Percentiles rank a stretch among this genome's conserved stretches.
Conservation (phyloP, 164 flowering plant genomes). For the Chimonanthus praecox region DNA sequence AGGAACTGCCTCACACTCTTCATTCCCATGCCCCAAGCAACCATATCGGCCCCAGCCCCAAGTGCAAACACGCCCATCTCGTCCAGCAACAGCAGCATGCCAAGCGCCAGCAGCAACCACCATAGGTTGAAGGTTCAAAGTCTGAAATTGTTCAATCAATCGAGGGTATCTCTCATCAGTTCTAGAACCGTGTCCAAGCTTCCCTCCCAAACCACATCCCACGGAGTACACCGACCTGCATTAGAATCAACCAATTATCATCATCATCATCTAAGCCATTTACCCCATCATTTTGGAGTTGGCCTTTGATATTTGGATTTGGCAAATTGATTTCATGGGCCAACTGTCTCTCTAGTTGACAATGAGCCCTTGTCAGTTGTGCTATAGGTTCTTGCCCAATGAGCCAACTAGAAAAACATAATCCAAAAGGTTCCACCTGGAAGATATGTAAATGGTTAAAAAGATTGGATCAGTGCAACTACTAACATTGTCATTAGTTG, state of each 20-base stretch:
- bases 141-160: slow-evolving; percentile 74
- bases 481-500: not conserved
- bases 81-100: slow-evolving; percentile 97
- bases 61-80: slow-evolving; percentile 94
- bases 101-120: slow-evolving; percentile 97
- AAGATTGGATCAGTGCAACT: not conserved
- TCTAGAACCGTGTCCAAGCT: slow-evolving; percentile 87
- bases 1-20: slow-evolving; percentile 83
- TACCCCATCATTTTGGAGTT: no score
- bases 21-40: slow-evolving; percentile 98
- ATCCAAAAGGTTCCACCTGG: not conserved
- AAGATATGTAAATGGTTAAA: not conserved
- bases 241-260: not conserved
- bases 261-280: no score
- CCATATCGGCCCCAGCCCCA: slow-evolving; percentile 99
- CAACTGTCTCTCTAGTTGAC: no score
- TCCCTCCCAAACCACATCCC: slow-evolving; percentile 97
- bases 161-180: slow-evolving; percentile 86
- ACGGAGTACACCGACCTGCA: slow-evolving; percentile 97
- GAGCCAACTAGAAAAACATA: no score
- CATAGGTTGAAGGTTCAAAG: slow-evolving; percentile 76
- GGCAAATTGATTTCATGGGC: no score
- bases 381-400: no score
- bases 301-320: no score
- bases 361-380: no score